Evolutionary conservation across 73 alveolate species (phyloP), one percentile per base, ranked within the genome.

Genomic region (Paramecium octaurelia): DNA sequence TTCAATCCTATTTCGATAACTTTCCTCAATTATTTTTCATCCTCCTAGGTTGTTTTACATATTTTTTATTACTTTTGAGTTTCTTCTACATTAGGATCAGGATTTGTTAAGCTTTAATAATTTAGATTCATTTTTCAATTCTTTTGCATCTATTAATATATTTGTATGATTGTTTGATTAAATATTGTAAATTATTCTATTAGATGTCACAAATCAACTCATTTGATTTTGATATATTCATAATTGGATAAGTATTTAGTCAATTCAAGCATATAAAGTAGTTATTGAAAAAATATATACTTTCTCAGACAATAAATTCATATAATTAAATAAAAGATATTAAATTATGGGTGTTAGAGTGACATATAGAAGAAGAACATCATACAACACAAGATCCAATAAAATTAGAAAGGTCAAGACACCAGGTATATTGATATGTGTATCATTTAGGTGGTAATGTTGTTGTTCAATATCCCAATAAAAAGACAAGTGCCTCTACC

Each of bases 381-480:
- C 95, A 46, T 92, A 92, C 93, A 76, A 92, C 80, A 92, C 95
- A 54, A 92, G 92, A 57, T 92, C 95, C 18, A 76, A 92, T 73
- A 80, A 85, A 68, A 35, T 92, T 34, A 92, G 93, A 85, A 84
- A 92, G 86, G 95, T 92, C 21, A 92, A 85, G 86, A 92, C 95
- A 44, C 95, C 95, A 85, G 98, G 98, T 87, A 58, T 64, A 58
- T 54, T 87, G 64, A 48, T 64, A 43, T 36, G 42, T 27, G 50
- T 31, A 64, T 64, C 84, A 64, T 42, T 11, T 87, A 87, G 93
- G 93, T n/a, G 93, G 93, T 54, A 87, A 64, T 58, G 88, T 87
- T 60, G 76, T 87, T 87, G 95, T 88, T 76, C 94, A 95, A 71
- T 95, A 95, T 94, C 77, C 94, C 43, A 85, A 91, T 85, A 95